Percentiles rank a stretch among this genome's conserved stretches.
phyloP scores from a whole-genome alignment of 2,329 filamentous ascomycete species.

The Amauroascus verrucosus region DNA sequence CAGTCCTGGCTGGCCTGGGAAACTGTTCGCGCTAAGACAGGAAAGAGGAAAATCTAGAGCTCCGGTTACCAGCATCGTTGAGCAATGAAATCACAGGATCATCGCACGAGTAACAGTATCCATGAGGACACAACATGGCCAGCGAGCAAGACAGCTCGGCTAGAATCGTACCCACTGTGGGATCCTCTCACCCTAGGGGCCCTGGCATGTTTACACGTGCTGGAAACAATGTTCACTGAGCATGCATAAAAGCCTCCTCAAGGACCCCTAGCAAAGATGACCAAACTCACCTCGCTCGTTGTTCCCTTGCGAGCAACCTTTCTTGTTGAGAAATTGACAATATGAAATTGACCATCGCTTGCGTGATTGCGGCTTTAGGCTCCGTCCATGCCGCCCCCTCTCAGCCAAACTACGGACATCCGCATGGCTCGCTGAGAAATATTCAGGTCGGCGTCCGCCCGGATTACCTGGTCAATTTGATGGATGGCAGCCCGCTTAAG shows the following conservation, averaged over 20 bases:
- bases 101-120: background rate
- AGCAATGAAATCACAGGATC: slow-evolving; percentile 7
- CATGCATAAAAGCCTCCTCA: background rate
- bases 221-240: background rate
- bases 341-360: slow-evolving; percentile 7
- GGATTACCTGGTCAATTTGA: slow-evolving; percentile 53
- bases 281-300: background rate
- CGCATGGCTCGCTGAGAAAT: slow-evolving; percentile 16
- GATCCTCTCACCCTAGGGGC: background rate
- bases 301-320: slow-evolving; percentile 18
- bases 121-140: background rate
- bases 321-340: slow-evolving; percentile 28
- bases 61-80: background rate
- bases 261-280: background rate
- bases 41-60: too few species aligned
- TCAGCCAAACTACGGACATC: background rate
- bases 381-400: slow-evolving; percentile 3
- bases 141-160: background rate
- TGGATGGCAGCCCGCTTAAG: slow-evolving; percentile 53
- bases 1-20: too few species aligned
- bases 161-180: background rate
- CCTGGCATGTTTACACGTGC: slow-evolving; percentile 6
- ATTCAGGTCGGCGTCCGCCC: slow-evolving; percentile 55
- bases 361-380: slow-evolving; percentile 1
- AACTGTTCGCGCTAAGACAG: too few species aligned